Evolutionary conservation across 495 filamentous ascomycete genomes (phyloP).

Genomic region (Antarctomyces pellizariae): DNA sequence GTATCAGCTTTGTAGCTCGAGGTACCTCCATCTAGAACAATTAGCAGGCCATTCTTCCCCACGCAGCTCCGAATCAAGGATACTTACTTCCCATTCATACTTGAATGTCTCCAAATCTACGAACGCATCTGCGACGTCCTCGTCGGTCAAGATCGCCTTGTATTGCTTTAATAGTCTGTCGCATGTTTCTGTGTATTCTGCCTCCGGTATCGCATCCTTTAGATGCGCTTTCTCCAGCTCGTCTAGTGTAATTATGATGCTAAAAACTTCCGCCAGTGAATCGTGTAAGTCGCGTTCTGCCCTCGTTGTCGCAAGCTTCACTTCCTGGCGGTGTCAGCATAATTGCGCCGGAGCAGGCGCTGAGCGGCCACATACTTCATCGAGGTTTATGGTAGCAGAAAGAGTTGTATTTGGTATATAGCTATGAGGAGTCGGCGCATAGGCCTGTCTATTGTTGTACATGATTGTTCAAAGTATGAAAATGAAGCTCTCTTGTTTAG

Average conservation of each 20-base stretch:
- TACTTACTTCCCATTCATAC: constrained; percentile 62
- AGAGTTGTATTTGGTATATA: constrained; percentile 60
- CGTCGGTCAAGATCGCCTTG: constrained; percentile 74
- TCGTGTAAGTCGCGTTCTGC: constrained; percentile 85
- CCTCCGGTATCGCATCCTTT: constrained; percentile 78
- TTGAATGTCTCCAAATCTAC: constrained; percentile 87
- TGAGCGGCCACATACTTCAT: constrained; percentile 44
- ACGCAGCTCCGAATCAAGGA: constrained; percentile 1
- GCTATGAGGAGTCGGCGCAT: constrained; percentile 79
- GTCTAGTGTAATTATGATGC: constrained; percentile 87
- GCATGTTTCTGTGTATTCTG: constrained; percentile 89
- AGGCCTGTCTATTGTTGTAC: constrained; percentile 25
- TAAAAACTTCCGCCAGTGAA: constrained; percentile 90
- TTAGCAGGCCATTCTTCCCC: constrained; percentile 5
- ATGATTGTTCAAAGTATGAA: constrained; percentile 3
- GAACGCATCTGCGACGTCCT: constrained; percentile 62
- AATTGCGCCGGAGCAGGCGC: constrained; percentile 1
- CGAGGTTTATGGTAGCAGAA: constrained; percentile 75
- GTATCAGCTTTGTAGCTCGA: constrained; percentile 75
- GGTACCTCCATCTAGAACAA: constrained; percentile 65
- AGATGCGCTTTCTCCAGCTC: constrained; percentile 92
- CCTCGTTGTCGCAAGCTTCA: constrained; percentile 66
- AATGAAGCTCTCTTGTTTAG: too few species aligned
- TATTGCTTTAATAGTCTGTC: constrained; percentile 87
- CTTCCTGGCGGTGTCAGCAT: constrained; percentile 36